A percentile compares a stretch with the other conserved stretches of the same genome.
These are phyloP conservation scores for Theileria luwenshuni DNA, from an alignment of 169 alveolate species.

Conservation along the genomic window DNA sequence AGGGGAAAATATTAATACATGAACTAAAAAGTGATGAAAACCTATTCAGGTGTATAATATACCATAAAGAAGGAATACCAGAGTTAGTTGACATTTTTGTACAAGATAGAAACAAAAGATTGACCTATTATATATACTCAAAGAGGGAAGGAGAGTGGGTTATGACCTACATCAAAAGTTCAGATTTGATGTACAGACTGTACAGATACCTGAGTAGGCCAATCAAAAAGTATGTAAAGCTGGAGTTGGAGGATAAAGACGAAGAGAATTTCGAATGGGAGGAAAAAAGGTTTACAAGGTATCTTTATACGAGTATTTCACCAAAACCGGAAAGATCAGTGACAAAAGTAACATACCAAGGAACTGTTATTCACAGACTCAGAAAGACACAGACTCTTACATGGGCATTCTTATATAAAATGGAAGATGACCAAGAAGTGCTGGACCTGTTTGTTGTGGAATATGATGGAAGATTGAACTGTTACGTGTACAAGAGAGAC, in stretches of 20 bases:
- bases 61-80: not conserved
- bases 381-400: not conserved
- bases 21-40: not conserved
- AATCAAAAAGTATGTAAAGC: not conserved
- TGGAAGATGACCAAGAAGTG: not conserved
- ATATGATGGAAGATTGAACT: not conserved
- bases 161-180: not conserved
- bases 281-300: not conserved
- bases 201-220: not conserved
- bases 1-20: not conserved
- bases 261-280: not conserved
- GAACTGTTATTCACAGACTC: not conserved
- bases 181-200: not conserved
- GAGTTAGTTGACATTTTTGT: not conserved
- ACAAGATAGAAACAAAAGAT: not conserved
- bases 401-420: not conserved
- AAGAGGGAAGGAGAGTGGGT: not conserved
- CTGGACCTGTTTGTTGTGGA: not conserved
- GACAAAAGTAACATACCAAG: not conserved
- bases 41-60: not conserved
- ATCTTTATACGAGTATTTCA: not conserved
- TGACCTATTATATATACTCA: not conserved
- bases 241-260: not conserved
- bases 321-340: not conserved
- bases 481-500: not conserved